Conservation (phyloP, 192 early-diverging fungal species). For the Gryganskiella cystojenkinii region DNA sequence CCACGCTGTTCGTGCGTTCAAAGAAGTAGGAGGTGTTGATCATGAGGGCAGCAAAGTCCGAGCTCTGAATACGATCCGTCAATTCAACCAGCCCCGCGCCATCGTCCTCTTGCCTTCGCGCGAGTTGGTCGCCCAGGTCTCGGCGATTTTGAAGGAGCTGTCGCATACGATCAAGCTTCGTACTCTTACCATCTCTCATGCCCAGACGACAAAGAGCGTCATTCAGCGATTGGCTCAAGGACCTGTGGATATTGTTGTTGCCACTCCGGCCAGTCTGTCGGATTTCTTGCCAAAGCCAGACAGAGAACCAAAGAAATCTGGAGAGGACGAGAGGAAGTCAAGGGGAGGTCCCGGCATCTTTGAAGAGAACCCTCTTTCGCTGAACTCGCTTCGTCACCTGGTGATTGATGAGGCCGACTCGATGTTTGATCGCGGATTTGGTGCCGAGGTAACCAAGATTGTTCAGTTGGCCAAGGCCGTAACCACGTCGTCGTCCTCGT, state of each 20-base stretch:
- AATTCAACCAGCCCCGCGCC: conserved; percentile 81
- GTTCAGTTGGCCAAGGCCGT: conserved; percentile 52
- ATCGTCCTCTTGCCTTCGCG: conserved; percentile 90
- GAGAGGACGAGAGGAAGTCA: conserved; percentile 11
- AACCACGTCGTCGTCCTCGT: background rate
- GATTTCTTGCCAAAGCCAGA: conserved; percentile 52
- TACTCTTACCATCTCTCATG: conserved; percentile 68
- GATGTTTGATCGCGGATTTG: conserved; percentile 87
- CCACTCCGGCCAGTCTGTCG: conserved; percentile 82
- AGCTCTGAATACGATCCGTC: conserved; percentile 59
- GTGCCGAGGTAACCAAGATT: conserved; percentile 69
- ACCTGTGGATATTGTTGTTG: conserved; percentile 87
- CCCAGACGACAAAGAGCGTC: conserved; percentile 57
- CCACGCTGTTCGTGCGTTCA: conserved; percentile 39
- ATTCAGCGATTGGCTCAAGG: conserved; percentile 59
- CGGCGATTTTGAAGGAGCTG: conserved; percentile 74
- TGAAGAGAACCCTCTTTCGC: conserved; percentile 63
- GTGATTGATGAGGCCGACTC: conserved; percentile 97
- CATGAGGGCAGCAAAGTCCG: conserved; percentile 19
- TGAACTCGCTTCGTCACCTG: conserved; percentile 70
- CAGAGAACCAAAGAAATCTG: background rate
- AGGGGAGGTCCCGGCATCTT: conserved; percentile 16
- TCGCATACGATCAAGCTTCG: conserved; percentile 77
- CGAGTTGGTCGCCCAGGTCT: conserved; percentile 86
- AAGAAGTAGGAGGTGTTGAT: conserved; percentile 28